Base-by-base conservation (phyloP, 345 rosid genomes). In the Aethionema arabicum region DNA sequence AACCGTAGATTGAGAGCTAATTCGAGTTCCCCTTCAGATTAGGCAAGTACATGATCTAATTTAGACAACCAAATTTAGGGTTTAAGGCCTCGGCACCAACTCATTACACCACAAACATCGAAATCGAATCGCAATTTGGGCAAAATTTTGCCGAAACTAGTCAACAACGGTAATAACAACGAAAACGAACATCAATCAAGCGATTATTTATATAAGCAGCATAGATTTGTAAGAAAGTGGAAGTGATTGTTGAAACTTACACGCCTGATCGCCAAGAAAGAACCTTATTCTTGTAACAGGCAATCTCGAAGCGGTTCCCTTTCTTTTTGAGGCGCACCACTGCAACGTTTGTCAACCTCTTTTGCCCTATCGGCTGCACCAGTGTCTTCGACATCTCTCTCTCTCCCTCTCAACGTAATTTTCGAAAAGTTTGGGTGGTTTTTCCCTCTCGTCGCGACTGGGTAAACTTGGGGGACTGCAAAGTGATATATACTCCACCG, bases 231-330 rank as follows among this genome's bases (percentile, higher is more conserved):
- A 16, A 13, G 6, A 16, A 60, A 14, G 27, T 13, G 30, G 12
- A 32, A 29, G 11, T 8, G 12, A 42, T 51, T 8, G 43, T 38
- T 33, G 32, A n/a, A 58, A 3, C 95, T 79, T 75, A 93, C 99
- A 87, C 95, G 75, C 85, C 82, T 11, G 96, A 85, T 51, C 99
- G 99, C 99, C 99, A 93, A 3, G 97, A 93, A 43, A 93, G 96
- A 83, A 93, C 97, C 75, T 93, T 93, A 74, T 93, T 90, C 82
- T 87, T 87, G 85, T 83, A 93, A 72, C 99, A 93, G 63, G 99
- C 97, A 32, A 90, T 90, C 80, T 93, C 99, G 78, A 90, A 93
- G 48, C 99, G 96, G 51, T 77, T 78, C 1, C 99, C 96, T 45
- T 77, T 83, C 69, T 85, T 90, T 67, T 93, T 93, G 56, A 93